phyloP scores from a whole-genome alignment of 805 yeast species.

The Hanseniaspora clermontiae region DNA sequence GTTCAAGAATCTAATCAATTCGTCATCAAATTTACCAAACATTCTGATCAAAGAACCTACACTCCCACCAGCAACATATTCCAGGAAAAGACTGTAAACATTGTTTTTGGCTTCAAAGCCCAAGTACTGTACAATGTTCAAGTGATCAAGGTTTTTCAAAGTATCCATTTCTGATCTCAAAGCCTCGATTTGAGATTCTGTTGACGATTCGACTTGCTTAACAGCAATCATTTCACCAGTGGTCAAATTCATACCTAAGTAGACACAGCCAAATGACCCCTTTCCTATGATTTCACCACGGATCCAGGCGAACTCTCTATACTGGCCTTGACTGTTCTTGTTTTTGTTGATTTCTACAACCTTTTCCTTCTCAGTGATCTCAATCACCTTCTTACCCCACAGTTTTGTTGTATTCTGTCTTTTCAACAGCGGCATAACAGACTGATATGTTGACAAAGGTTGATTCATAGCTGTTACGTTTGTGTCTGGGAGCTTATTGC shows the following conservation, averaged over 20 bases:
- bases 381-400: slow-evolving; percentile 94
- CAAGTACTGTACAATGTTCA: slow-evolving; percentile 86
- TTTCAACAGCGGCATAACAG: slow-evolving; percentile 29
- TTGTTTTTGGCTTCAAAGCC: slow-evolving; percentile 73
- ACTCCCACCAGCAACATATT: slow-evolving; percentile 96
- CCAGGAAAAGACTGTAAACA: slow-evolving; percentile 76
- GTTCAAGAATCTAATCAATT: slow-evolving; percentile 56
- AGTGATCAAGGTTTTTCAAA: slow-evolving; percentile 83
- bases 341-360: slow-evolving; percentile 55
- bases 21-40: slow-evolving; percentile 77
- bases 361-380: slow-evolving; percentile 63
- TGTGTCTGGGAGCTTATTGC: slow-evolving; percentile 11
- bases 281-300: slow-evolving; percentile 93
- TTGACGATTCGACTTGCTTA: slow-evolving; percentile 64
- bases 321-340: slow-evolving; percentile 51
- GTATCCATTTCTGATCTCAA: slow-evolving; percentile 84
- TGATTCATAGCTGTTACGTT: slow-evolving; percentile 12
- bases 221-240: slow-evolving; percentile 99
- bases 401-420: slow-evolving; percentile 71
- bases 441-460: slow-evolving; percentile 17
- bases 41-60: slow-evolving; percentile 73
- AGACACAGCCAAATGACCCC: slow-evolving; percentile 94
- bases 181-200: slow-evolving; percentile 61
- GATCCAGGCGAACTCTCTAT: slow-evolving; percentile 90
- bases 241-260: slow-evolving; percentile 80